Percentiles rank a stretch among this genome's conserved stretches.
Evolutionary conservation across 140 eudicot genomes (phyloP).

Genomic region (Oenanthe javanica): DNA sequence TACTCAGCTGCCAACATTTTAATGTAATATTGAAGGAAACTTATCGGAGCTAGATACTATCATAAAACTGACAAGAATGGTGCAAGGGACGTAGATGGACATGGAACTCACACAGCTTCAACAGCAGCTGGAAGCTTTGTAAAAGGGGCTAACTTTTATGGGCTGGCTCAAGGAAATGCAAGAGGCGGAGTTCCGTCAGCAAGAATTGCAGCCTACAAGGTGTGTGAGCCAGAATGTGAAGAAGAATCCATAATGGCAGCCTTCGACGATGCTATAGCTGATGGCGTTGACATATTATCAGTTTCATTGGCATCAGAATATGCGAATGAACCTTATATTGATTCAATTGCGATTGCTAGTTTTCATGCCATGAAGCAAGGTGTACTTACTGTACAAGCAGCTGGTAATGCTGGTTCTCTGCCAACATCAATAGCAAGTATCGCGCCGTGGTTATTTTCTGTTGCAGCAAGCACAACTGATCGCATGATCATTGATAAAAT

Average conservation of each 20-base stretch:
- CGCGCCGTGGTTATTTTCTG: slow-evolving; percentile 28
- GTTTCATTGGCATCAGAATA: slow-evolving; percentile 17
- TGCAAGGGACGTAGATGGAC: slow-evolving; percentile 29
- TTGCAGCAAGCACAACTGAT: slow-evolving; percentile 36
- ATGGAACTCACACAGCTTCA: slow-evolving; percentile 38
- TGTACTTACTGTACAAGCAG: slow-evolving; percentile 22
- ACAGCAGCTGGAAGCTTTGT: slow-evolving; percentile 31
- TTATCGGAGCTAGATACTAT: slow-evolving; percentile 32
- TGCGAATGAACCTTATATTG: slow-evolving; percentile 7
- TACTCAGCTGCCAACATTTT: background rate
- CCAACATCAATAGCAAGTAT: background rate
- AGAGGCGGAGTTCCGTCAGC: slow-evolving; percentile 28
- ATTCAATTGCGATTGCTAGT: slow-evolving; percentile 29
- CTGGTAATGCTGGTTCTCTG: slow-evolving; percentile 26
- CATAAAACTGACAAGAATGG: background rate
- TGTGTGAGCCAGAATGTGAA: slow-evolving; percentile 13
- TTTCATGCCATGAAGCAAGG: slow-evolving; percentile 37
- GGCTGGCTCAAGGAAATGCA: slow-evolving; percentile 26
- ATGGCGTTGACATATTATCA: slow-evolving; percentile 39
- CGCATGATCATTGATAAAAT: slow-evolving; percentile 17
- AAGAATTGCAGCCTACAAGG: slow-evolving; percentile 33
- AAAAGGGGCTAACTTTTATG: slow-evolving; percentile 22
- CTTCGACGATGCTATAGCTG: slow-evolving; percentile 29
- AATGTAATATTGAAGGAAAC: slow-evolving; percentile 16
- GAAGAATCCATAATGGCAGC: slow-evolving; percentile 23